Evolutionary conservation across 257 asterid genomes (phyloP), one percentile per base, ranked within the genome.

Genomic region (Rhazya stricta): DNA sequence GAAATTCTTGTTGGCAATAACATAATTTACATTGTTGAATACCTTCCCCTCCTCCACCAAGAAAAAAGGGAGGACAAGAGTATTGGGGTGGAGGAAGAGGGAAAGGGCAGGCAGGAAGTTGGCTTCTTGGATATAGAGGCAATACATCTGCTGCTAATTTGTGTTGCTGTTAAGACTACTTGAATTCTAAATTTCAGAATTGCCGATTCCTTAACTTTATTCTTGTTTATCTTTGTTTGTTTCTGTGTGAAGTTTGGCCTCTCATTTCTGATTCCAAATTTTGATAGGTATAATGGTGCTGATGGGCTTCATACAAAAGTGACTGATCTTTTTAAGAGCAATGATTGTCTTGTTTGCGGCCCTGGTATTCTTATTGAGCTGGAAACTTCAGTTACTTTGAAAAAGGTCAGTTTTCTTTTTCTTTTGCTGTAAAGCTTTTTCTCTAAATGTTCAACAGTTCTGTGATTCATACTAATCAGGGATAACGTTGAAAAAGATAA

Each of bases 331-430:
- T 90, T 86, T 19, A 91, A 74, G 89, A 98, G 91, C 78, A 80
- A 80, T 30, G 97, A 95, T 41, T 95, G 99, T 79, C 92, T 93
- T 32, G 96, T 89, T 77, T 95, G 99, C 82, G 97, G 99, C 78
- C 99, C 99, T 54, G 99, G 99, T n/a, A 80, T 95, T 80, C 99
- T 88, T 37, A 81, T 91, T 77, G 98, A 92, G 88, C 72, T 95
- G 79, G 98, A 95, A 34, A 83, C 86, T 82, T 87, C 96, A 65
- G 72, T 91, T 72, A 88, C 93, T 32, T 82, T 95, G 69, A 88
- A 81, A 85, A 89, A 95, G 97, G 99, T 91, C 56, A 6, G 27
- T 77, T 70, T 74, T 53, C 50, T 32, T 78, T 75, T 72, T 54
- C 72, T 75, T 77, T 75, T 34, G 42, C 78, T 83, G 48, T 51